Percentiles rank a stretch among this genome's conserved stretches.
phyloP scores from a whole-genome alignment of 306 rosid species.

The Prunus mongolica region DNA sequence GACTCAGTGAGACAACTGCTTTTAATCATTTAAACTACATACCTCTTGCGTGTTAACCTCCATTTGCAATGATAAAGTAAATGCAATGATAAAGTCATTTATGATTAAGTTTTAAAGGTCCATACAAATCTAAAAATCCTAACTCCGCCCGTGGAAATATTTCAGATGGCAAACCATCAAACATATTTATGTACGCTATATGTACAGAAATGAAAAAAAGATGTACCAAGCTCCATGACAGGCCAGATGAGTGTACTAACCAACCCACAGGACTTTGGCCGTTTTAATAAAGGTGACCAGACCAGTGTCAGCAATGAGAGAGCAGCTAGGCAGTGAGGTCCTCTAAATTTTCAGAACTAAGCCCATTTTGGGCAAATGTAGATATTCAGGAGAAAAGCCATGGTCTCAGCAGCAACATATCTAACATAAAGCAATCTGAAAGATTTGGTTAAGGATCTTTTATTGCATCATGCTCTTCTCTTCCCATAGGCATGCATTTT shows the following conservation, averaged over 20 bases:
- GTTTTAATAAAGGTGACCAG: background rate
- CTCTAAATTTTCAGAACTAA: background rate
- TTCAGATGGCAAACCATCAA: background rate
- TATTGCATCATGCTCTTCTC: background rate
- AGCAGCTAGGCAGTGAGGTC: background rate
- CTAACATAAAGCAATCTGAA: background rate
- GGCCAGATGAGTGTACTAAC: background rate
- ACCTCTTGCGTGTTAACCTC: too few relatives aligned
- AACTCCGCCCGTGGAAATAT: background rate
- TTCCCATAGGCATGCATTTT: background rate
- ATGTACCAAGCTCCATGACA: background rate
- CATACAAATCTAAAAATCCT: too few relatives aligned
- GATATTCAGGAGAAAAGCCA: background rate
- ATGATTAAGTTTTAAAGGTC: too few relatives aligned
- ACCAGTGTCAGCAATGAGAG: background rate
- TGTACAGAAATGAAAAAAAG: too few relatives aligned
- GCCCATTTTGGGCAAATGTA: background rate
- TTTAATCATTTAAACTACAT: too few relatives aligned
- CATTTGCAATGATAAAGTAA: too few relatives aligned
- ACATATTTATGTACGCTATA: background rate
- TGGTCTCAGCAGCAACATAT: background rate
- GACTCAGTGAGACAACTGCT: rapidly evolving
- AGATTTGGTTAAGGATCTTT: background rate
- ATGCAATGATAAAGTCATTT: too few relatives aligned
- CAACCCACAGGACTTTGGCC: background rate